Conservation (phyloP, 805 yeast genomes). For the Saccharomycopsis oosterbeekiorum region DNA sequence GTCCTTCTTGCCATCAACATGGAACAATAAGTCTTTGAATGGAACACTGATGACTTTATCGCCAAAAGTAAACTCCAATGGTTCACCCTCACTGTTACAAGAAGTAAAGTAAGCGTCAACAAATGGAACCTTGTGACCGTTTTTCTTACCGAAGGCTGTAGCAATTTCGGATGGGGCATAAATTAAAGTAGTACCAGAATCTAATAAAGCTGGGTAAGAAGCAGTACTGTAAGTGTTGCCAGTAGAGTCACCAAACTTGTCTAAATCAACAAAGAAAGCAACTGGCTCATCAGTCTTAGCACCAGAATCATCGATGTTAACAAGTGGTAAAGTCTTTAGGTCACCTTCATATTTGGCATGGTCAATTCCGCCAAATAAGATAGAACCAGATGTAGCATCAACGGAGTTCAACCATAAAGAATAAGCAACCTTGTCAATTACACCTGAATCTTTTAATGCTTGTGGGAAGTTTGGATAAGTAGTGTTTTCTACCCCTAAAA, state of each 20-base stretch:
- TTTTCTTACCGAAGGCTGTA: slow-evolving; percentile 20
- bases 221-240: slow-evolving; percentile 15
- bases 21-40: slow-evolving; percentile 26
- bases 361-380: slow-evolving; percentile 68
- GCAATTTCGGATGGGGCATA: slow-evolving; percentile 33
- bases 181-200: slow-evolving; percentile 51
- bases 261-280: slow-evolving; percentile 33
- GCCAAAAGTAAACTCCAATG: slow-evolving; percentile 43
- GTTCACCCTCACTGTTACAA: slow-evolving; percentile 32
- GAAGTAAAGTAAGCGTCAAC: slow-evolving; percentile 37
- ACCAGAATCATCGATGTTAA: slow-evolving; percentile 30
- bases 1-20: slow-evolving; percentile 17
- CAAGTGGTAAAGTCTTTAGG: slow-evolving; percentile 40
- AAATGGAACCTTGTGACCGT: slow-evolving; percentile 27
- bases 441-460: slow-evolving; percentile 47
- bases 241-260: neutral
- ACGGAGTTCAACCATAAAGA: slow-evolving; percentile 49
- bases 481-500: slow-evolving; percentile 22
- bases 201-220: slow-evolving; percentile 35
- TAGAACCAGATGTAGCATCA: slow-evolving; percentile 37
- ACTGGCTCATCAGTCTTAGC: slow-evolving; percentile 36
- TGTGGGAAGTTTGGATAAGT: slow-evolving; percentile 60
- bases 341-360: slow-evolving; percentile 49
- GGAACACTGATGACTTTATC: slow-evolving; percentile 47
- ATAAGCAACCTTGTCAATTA: slow-evolving; percentile 45